Evolutionary conservation across 1,139 yeast species (phyloP), one percentile per base, ranked within the genome.

Genomic region (Hyphopichia buzzinii): DNA sequence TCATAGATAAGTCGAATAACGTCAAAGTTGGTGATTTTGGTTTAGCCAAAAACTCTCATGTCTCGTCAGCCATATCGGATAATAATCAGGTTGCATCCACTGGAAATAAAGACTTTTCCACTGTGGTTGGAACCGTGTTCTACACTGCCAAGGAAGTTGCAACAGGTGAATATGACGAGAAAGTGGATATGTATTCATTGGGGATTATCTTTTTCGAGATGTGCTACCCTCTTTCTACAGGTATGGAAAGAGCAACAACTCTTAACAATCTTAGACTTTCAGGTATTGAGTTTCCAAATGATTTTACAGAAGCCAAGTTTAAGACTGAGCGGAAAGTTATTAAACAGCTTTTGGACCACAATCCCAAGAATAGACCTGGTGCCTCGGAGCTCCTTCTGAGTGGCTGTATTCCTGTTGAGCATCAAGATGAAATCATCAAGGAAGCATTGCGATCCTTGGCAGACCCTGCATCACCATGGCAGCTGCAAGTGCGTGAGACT

Each of bases 1-100:
- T 94, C 65, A 90, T 94, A 48, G 98, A 92, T 57, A 84, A 84
- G 47, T 77, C 87, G 1, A 83, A 85, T 49, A 88, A 90, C 54
- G 81, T 92, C 38, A 94, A 94, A 56, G 86, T 94, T 24, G 98
- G 99, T 47, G 98, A 94, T 55, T 94, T 94, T 60, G 99, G 98
- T 0, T 72, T 94, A 39, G 99, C 96, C 0, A 90, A 89, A 50
- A 86, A 81, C 49, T 42, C 92, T 63, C 72, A 77, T 55, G 60
- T 67, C 62, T 43, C 68, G 21, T 66, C 56, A 32, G 70, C 61
- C 3, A 55, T 69, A 17, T 64, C 59, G 64, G 59, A 55, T 23
- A 65, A 67, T 40, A 69, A 69, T 38, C 76, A 70, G 39, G 69
- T 68, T 4, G 40, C 59, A 4, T 47, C 69, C 0, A 39, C 54